Percentiles rank a stretch among this genome's conserved stretches.
Conservation (phyloP, 208 protist genomes). For the Herpetomonas samuelpessoai region DNA sequence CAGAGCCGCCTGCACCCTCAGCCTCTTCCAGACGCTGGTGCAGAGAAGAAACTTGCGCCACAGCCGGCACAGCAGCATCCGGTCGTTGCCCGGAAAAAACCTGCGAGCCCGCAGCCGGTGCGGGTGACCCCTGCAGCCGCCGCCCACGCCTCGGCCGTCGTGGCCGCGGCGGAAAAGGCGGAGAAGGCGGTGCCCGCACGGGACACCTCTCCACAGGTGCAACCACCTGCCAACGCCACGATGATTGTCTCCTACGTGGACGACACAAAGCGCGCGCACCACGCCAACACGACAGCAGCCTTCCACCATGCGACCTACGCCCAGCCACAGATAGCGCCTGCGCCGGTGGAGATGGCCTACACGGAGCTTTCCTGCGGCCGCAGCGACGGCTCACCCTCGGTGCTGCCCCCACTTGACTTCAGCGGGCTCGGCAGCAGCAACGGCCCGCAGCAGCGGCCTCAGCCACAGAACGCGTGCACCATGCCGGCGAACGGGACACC, state of each 20-base stretch:
- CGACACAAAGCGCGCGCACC: conserved; percentile 2
- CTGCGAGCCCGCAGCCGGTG: neutral
- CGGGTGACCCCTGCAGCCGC: conserved; percentile 5
- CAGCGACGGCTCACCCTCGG: conserved; percentile 25
- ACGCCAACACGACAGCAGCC: neutral
- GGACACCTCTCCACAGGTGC: conserved; percentile 13
- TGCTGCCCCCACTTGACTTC: conserved; percentile 6
- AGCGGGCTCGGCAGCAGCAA: conserved; percentile 22
- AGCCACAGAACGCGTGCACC: neutral
- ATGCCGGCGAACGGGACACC: neutral
- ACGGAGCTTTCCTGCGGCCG: conserved; percentile 26
- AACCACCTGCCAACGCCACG: conserved; percentile 9
- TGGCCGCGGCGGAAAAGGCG: neutral
- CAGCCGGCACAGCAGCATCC: no score
- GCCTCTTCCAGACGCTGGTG: neutral
- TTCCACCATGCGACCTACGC: neutral
- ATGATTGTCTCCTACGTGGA: conserved; percentile 14
- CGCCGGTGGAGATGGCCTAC: conserved; percentile 24
- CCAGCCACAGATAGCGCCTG: neutral
- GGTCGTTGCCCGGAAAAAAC: neutral
- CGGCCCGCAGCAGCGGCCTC: conserved; percentile 2
- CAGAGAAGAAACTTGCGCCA: no score
- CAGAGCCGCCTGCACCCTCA: neutral
- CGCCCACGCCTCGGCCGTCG: conserved; percentile 1
- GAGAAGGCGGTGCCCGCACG: conserved; percentile 4